Evolutionary conservation across 805 yeast species (phyloP).

Genomic region (Pichia membranifaciens): DNA sequence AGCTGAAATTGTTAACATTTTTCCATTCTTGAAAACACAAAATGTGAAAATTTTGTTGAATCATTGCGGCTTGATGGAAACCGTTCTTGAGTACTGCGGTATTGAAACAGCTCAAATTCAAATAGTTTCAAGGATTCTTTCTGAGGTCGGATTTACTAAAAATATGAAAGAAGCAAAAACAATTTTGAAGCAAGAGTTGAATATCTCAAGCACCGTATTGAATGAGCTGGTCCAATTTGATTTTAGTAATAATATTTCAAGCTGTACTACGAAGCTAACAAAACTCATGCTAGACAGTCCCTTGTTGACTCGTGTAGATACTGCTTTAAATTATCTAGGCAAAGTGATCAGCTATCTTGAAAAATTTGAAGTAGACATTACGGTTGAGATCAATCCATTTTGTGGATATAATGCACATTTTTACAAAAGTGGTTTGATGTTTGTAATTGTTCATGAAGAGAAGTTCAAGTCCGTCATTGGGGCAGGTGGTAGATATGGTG

Average conservation of each 20-base stretch:
- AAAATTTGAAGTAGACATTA: slow-evolving; percentile 47
- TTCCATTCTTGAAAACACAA: slow-evolving; percentile 60
- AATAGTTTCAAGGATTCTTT: slow-evolving; percentile 63
- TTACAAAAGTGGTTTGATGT: slow-evolving; percentile 80
- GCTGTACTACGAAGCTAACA: slow-evolving; percentile 55
- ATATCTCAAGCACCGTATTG: slow-evolving; percentile 73
- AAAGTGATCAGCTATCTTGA: slow-evolving; percentile 51
- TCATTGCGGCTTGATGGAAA: slow-evolving; percentile 74
- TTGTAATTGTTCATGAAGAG: slow-evolving; percentile 72
- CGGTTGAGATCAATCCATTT: slow-evolving; percentile 67
- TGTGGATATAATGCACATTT: slow-evolving; percentile 77
- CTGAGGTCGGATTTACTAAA: slow-evolving; percentile 68
- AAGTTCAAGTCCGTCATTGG: slow-evolving; percentile 52
- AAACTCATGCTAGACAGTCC: slow-evolving; percentile 75
- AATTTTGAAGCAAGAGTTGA: slow-evolving; percentile 52
- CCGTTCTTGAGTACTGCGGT: slow-evolving; percentile 76
- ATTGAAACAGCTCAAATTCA: slow-evolving; percentile 68
- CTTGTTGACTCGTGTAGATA: slow-evolving; percentile 52
- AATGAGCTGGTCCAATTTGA: slow-evolving; percentile 80
- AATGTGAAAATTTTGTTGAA: slow-evolving; percentile 61
- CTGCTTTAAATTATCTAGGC: slow-evolving; percentile 54
- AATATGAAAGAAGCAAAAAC: slow-evolving; percentile 51
- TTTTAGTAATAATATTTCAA: slow-evolving; percentile 63
- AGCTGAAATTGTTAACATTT: slow-evolving; percentile 60
- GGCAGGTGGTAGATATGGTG: slow-evolving; percentile 93